Evolutionary conservation across 139 green algal genomes (phyloP), one percentile per base, ranked within the genome.

Genomic region (Chlorella ohadii): DNA sequence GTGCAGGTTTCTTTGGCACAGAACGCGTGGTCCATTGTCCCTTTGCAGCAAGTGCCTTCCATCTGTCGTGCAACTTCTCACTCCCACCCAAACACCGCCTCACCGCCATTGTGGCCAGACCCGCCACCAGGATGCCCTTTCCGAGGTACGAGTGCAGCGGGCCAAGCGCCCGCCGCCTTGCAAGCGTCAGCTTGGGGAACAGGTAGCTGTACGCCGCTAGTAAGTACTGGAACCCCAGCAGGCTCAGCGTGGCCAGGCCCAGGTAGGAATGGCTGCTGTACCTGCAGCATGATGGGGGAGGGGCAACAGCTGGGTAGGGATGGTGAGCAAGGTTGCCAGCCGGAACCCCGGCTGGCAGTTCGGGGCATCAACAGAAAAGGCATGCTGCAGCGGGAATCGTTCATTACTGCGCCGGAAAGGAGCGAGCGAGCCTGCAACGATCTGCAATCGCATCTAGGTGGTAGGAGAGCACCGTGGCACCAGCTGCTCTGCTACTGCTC

Each of bases 131-230:
- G 31, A 75, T 79, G 13, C 84, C 59, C 13, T 44, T 38, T 20
- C 90, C 90, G 65, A 89, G 64, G 64, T 87, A 92, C 36, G 34
- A 66, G 70, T 93, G 90, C 15, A 88, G 27, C 2, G 90, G 86
- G 5, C 63, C 81, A 4, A 91, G 61, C 16, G 86, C 78, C 0
- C 72, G 51, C 11, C 87, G 70, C 7, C 51, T 6, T 17, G 39
- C 20, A 15, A 72, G 63, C 11, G 84, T 64, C 13, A 87, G 61
- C 38, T 90, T 89, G 23, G 90, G 90, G 13, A 39, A 87, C 19
- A 90, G 12, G 67, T 88, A 93, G 12, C 71, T 80, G 28, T 39
- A 57, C 0, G 77, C 17, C 0, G 78, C 90, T 1, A 90, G 34
- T 3, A 79, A 3, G 65, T 86, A 90, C 83, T 93, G 90, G 65